Percentiles rank a stretch among this genome's conserved stretches.
phyloP scores from a whole-genome alignment of 768 basidiomycete species.

The Amanita rimosa region DNA sequence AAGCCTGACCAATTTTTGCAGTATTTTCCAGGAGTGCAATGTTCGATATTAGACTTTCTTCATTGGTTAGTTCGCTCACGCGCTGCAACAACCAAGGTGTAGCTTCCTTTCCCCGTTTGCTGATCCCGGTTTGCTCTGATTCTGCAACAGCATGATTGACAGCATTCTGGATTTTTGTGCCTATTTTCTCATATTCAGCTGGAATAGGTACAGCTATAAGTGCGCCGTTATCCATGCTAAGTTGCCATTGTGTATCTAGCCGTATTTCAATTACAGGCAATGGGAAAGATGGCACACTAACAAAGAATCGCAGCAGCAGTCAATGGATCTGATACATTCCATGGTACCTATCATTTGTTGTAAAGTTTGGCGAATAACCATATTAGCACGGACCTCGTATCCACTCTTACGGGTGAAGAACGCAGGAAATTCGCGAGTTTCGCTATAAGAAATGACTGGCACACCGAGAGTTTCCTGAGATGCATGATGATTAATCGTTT shows the following conservation, averaged over 20 bases:
- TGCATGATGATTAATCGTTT: neutral
- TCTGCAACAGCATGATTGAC: constrained; percentile 82
- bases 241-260: constrained; percentile 55
- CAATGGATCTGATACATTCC: constrained; percentile 52
- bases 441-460: constrained; percentile 72
- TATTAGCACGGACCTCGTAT: constrained; percentile 40
- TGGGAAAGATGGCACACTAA: constrained; percentile 15
- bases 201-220: constrained; percentile 91
- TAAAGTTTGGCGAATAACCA: neutral
- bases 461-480: constrained; percentile 89
- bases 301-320: constrained; percentile 69
- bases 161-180: constrained; percentile 56
- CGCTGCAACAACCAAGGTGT: constrained; percentile 91
- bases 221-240: constrained; percentile 67
- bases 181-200: constrained; percentile 53
- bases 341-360: constrained; percentile 54
- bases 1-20: constrained; percentile 57
- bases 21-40: constrained; percentile 86
- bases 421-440: constrained; percentile 80
- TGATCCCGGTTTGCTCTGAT: constrained; percentile 71
- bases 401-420: constrained; percentile 87
- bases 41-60: constrained; percentile 66
- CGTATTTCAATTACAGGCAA: neutral
- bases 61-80: constrained; percentile 70
- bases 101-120: constrained; percentile 74